These are phyloP conservation scores for Komagataella ulmi DNA, from an alignment of 805 yeast species.

Conservation along the genomic window DNA sequence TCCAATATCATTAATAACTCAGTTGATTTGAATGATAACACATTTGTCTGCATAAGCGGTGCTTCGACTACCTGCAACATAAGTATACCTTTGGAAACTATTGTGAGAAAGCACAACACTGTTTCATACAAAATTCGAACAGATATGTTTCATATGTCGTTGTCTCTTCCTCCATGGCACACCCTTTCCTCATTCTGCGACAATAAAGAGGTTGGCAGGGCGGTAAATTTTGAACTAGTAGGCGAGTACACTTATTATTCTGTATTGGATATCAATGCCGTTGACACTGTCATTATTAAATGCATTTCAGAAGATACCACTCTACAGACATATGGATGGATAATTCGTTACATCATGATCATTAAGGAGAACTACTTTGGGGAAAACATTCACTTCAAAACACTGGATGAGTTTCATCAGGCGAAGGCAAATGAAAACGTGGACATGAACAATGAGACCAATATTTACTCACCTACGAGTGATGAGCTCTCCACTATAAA, in stretches of 20 bases:
- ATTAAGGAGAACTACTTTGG: constrained; percentile 88
- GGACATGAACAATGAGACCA: neutral
- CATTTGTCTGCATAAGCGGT: constrained; percentile 65
- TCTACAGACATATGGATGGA: constrained; percentile 65
- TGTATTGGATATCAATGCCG: constrained; percentile 47
- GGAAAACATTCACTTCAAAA: constrained; percentile 66
- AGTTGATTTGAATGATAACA: constrained; percentile 68
- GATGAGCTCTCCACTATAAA: neutral
- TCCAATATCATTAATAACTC: constrained; percentile 84
- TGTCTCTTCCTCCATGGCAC: constrained; percentile 89
- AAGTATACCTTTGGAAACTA: constrained; percentile 44
- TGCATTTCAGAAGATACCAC: constrained; percentile 56
- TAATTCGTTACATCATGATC: constrained; percentile 60
- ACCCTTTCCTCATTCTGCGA: constrained; percentile 63
- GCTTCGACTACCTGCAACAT: constrained; percentile 31
- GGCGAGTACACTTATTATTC: constrained; percentile 58
- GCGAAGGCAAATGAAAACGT: neutral
- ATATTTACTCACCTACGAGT: neutral
- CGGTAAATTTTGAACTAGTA: constrained; percentile 41
- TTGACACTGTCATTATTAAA: constrained; percentile 55
- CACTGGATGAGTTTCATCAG: constrained; percentile 57
- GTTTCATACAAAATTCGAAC: constrained; percentile 40
- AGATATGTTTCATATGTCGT: constrained; percentile 41
- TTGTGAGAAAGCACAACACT: constrained; percentile 36
- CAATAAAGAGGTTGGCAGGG: constrained; percentile 50